Base-by-base conservation (phyloP, 208 protist species). In the Trypanosoma mega region DNA sequence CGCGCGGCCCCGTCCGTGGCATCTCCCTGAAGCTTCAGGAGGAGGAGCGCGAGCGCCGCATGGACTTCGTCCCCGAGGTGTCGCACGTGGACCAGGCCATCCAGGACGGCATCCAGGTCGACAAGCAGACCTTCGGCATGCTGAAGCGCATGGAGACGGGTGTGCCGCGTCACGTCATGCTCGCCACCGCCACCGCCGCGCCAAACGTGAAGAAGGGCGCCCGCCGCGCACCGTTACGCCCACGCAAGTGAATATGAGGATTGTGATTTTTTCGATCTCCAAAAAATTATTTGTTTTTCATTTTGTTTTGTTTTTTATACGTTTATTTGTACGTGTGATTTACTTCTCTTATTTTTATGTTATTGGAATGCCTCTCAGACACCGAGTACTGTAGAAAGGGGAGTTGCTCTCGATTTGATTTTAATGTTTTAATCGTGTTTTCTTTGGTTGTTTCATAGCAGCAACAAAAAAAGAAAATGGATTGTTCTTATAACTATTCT, bases 21-120 rank as follows among this genome's bases (percentile, higher is more conserved):
- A 99, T 99, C 76, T 99, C 98, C 51, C 98, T 99, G 75, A 99
- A 99, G 89, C 96, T 99, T 9, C 99, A 99, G 90, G 98, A 99
- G 91, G 98, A 99, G 88, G 99, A 99, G 95, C 97, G 98, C 74
- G 99, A 99, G 93, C 88, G 98, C 72, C 89, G 98, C 74, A 98
- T 99, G 89, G 99, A 99, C 92, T 99, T 97, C 85, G 97, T 99
- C 49, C 99, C 99, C 67, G 90, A 97, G 53, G 84, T 94, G 43
- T 94, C 82, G 47, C 67, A 61, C 45, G 85, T 95, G 26, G 87
- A 97, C 68, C 82, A 93, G 85, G 54, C 55, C 68, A 90, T 97
- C 74, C 53, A 74, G 70, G 76, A 90, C 55, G 91, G 91, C 61
- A 74, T 97, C 63, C 82, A 86, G 67, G 84, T 97, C 27, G 91